Conservation (phyloP, 176 grass and related monocot species). For the Musa schizocarpa region DNA sequence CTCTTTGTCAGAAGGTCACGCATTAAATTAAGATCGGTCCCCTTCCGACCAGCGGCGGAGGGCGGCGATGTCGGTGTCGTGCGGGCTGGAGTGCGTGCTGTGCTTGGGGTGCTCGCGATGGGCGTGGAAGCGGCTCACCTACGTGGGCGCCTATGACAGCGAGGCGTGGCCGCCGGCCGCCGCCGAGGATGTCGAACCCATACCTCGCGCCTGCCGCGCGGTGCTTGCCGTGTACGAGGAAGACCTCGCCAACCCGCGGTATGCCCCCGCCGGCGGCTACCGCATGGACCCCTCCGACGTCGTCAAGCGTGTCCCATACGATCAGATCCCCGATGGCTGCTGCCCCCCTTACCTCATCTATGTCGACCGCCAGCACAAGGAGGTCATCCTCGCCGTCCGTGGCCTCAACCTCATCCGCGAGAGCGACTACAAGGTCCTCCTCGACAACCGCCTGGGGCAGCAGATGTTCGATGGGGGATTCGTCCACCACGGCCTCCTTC, state of each 20-base stretch:
- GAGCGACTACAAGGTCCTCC: slow-evolving; percentile 89
- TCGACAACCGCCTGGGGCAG: slow-evolving; percentile 85
- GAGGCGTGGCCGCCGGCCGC: slow-evolving; percentile 72
- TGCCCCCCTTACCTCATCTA: slow-evolving; percentile 82
- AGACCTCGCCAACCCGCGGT: slow-evolving; percentile 46
- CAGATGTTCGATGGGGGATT: slow-evolving; percentile 94
- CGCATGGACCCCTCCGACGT: slow-evolving; percentile 35
- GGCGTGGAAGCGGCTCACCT: slow-evolving; percentile 86
- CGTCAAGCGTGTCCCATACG: slow-evolving; percentile 50
- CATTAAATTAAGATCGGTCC: no score
- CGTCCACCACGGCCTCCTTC: slow-evolving; percentile 85
- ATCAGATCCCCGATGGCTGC: slow-evolving; percentile 31
- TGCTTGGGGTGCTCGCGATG: slow-evolving; percentile 75
- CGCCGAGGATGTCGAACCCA: slow-evolving; percentile 51
- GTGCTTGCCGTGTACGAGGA: slow-evolving; percentile 72
- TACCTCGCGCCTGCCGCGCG: slow-evolving; percentile 70
- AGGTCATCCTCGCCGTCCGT: slow-evolving; percentile 76
- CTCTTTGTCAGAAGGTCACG: no score
- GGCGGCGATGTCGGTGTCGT: slow-evolving; percentile 67
- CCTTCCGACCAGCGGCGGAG: no score
- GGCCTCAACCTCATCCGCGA: slow-evolving; percentile 93
- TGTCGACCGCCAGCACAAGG: slow-evolving; percentile 43
- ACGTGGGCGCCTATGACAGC: slow-evolving; percentile 98
- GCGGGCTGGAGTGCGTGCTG: slow-evolving; percentile 88
- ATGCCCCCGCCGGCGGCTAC: slow-evolving; percentile 34